These are phyloP conservation scores for Zoysia pacifica DNA, from an alignment of 176 grass and related monocot species.

Conservation along the genomic window DNA sequence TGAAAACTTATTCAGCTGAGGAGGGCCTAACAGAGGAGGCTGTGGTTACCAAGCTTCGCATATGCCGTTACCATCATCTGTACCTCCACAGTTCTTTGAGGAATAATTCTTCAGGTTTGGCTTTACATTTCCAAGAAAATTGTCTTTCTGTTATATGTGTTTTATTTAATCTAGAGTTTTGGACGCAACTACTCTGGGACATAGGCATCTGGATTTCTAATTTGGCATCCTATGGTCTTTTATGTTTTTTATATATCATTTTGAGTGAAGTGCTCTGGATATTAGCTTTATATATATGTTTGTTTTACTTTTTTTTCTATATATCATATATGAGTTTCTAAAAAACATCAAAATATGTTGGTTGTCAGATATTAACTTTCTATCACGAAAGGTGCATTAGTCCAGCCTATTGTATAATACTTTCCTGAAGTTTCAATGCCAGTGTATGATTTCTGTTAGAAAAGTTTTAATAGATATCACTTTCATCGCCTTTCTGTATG, in stretches of 20 bases:
- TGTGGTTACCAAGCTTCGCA: constrained; percentile 78
- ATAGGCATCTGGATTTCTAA: constrained; percentile 18
- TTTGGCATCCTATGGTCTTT: constrained; percentile 32
- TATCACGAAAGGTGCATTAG: background rate
- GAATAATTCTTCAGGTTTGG: constrained; percentile 90
- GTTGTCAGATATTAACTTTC: background rate
- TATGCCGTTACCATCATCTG: constrained; percentile 79
- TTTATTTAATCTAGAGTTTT: constrained; percentile 16
- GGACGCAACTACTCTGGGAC: background rate
- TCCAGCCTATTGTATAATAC: background rate
- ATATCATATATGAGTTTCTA: background rate
- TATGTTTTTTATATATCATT: constrained; percentile 9
- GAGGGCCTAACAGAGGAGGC: constrained; percentile 96
- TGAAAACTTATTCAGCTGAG: constrained; percentile 97
- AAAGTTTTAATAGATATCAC: constrained; percentile 1
- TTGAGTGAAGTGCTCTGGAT: no score
- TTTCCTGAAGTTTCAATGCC: constrained; percentile 17
- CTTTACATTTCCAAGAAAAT: constrained; percentile 25
- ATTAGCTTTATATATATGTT: background rate
- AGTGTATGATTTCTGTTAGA: constrained; percentile 9
- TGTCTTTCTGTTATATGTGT: constrained; percentile 10
- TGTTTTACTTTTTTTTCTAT: background rate
- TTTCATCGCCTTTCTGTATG: constrained; percentile 6
- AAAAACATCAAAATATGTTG: background rate
- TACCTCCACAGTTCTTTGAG: constrained; percentile 87